Base-by-base conservation (phyloP, 768 basidiomycete genomes). In the Lyophyllum atratum region DNA sequence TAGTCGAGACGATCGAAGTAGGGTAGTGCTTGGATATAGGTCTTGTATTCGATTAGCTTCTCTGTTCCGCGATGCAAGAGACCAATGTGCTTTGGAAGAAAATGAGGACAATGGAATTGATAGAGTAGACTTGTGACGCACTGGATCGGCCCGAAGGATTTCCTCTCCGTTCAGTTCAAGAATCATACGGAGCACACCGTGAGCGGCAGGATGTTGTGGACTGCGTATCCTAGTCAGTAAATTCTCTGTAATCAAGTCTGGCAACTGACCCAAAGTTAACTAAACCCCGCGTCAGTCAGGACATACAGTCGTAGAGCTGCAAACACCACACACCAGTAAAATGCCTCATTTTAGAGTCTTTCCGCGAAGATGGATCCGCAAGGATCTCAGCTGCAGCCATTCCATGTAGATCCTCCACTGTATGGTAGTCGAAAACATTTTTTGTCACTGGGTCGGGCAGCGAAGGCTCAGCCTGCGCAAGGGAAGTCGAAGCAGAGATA, bases 1-100 rank as follows among this genome's bases (percentile, higher is more conserved):
- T 99, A 99, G 79, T 99, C 97, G 58, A 98, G 82, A 65, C 97
- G 93, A 72, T 99, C 97, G 70, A 99, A 99, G 76, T 99, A 98
- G 1, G 97, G 97, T 19, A 98, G 77, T 0, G 97, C 97, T 77
- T 99, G 97, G 5, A 87, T 92, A 69, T 98, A 98, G 1, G 89
- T 98, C 79, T 99, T 99, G 83, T 95, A 96, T 74, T 98, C 97
- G 60, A 98, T 98, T 50, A 99, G 82, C 74, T 98, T 98, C 74
- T 99, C 97, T 19, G 96, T 99, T 21, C 96, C 97, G 63, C 97
- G 87, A 74, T 98, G 97, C 46, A 99, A 83, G 24, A 99, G 82
- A 54, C 97, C 97, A 66, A 98, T 89, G 66, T 99, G 97, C 89
- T 92, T 49, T 25, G 21, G 52, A 53, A n/a, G 45, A 53, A 39